These are phyloP conservation scores for Hepatocystis sp. DNA, from an alignment of 169 alveolate genomes.

Conservation along the genomic window DNA sequence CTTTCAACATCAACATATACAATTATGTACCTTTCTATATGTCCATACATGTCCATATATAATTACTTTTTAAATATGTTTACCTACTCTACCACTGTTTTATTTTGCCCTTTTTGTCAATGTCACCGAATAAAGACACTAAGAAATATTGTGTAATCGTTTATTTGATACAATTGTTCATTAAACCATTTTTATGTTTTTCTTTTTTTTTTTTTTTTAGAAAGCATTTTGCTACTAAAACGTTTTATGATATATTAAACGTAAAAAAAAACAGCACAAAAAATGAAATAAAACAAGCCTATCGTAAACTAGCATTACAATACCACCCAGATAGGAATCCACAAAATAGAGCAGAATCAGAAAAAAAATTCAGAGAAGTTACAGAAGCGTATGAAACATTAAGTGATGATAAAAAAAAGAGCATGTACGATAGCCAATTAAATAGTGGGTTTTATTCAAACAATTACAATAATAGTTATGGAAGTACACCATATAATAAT, in stretches of 20 bases:
- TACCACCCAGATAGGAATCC: slow-evolving; percentile 98
- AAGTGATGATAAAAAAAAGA: slow-evolving; percentile 95
- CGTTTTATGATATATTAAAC: slow-evolving; percentile 82
- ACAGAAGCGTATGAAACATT: slow-evolving; percentile 96
- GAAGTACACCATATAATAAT: neutral
- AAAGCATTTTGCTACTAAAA: too few relatives aligned
- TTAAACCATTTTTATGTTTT: too few relatives aligned
- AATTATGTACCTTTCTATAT: too few relatives aligned
- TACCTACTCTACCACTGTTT: too few relatives aligned
- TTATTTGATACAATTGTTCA: too few relatives aligned
- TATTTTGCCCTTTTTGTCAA: too few relatives aligned
- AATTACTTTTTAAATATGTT: too few relatives aligned
- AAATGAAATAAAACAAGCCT: slow-evolving; percentile 94
- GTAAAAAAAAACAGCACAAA: slow-evolving; percentile 83
- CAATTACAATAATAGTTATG: neutral
- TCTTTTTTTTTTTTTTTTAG: too few relatives aligned
- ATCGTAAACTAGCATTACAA: slow-evolving; percentile 91
- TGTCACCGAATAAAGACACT: too few relatives aligned
- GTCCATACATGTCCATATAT: too few relatives aligned
- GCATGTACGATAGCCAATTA: slow-evolving; percentile 89
- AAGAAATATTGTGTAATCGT: too few relatives aligned
- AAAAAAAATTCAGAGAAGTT: slow-evolving; percentile 93
- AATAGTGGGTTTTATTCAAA: slow-evolving; percentile 53
- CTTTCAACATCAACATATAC: too few relatives aligned
- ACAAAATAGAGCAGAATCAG: slow-evolving; percentile 87